Base-by-base conservation (phyloP, 75 land plant species). In the Selaginella tamariscina region DNA sequence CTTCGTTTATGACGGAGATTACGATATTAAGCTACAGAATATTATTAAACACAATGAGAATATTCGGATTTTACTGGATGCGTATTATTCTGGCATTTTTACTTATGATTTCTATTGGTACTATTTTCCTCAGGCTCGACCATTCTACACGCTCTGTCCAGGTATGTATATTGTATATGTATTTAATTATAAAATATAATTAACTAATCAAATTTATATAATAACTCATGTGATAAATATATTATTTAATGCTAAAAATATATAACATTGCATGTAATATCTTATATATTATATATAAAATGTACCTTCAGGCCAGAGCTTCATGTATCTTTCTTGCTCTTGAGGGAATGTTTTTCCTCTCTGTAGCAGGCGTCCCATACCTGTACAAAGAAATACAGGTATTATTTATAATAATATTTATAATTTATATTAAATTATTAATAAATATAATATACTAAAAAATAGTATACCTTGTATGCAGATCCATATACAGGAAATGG, bases 21-120 rank as follows among this genome's bases (percentile, higher is more conserved):
- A 1, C 27, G 2, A 39, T n/a, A 31, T 27, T 67, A n/a, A 32
- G 31, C 2, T 67, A 67, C 23, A 31, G 68, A 24, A 32, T n/a
- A 18, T 67, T 67, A n/a, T 2, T 67, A 20, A 67, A 33, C 54
- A 32, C 5, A 13, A 5, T n/a, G 31, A 67, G 68, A 23, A 27
- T 15, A 5, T 20, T 39, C 21, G 68, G 68, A 9, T 33, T 31
- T 32, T 67, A 32, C 22, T 67, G 68, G 68, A 33, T 24, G 22
- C 68, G 68, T 1, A 28, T 67, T 21, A 18, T 20, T 20, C 68
- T 67, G 2, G 18, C 44, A 2, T 5, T 67, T 2, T 32, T 67
- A 1, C 21, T n/a, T n/a, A 67, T 67, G 68, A 49, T 67, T 67
- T 32, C 39, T 21, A 67, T 67, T 20, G 68, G 68, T n/a, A 67